Evolutionary conservation across 805 yeast species (phyloP), one percentile per base, ranked within the genome.

Genomic region (Kodamaea fukazawae): DNA sequence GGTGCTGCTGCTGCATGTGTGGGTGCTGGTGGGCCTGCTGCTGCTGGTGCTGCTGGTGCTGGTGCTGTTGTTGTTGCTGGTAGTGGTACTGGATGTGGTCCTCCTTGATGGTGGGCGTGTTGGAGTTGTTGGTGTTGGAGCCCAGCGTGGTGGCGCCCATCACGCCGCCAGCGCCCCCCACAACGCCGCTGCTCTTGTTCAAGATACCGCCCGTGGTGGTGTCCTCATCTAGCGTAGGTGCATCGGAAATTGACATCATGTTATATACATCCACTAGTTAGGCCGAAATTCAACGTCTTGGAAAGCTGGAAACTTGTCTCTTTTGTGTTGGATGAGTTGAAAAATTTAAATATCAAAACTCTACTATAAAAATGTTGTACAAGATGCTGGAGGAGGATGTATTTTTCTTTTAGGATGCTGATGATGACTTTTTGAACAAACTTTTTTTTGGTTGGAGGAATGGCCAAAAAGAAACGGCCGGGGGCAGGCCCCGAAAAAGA

Each of bases 71-170:
- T 12, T 40, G 33, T 23, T 42, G 38, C 13, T 40, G 46, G 5
- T 25, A 36, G 23, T 46, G 46, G 13, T 32, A 40, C 31, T 40
- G 44, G 30, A 35, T 32, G 29, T 41, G 44, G 33, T 39, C 42
- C 18, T 39, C 42, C 38, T 39, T 45, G 42, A 33, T 41, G 35
- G 38, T 39, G 25, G 42, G 42, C 22, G 42, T 39, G 31, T 40
- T 43, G 41, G 31, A 29, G 40, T 40, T 40, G 42, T n/a, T 34
- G 42, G 37, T 42, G 49, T 38, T 45, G 50, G 32, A 31, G 32
- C 36, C 45, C 43, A 20, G 23, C 23, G 32, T 43, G 43, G 30
- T 43, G 43, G 34, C 36, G 38, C 40, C 42, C 40, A 26, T 34
- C 32, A 34, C 37, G 26, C 36, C 37, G 42, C 36, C 42, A 43